These are phyloP conservation scores for Ceratocystis smalleyi DNA, from an alignment of 2,329 filamentous ascomycete genomes.

Conservation along the genomic window DNA sequence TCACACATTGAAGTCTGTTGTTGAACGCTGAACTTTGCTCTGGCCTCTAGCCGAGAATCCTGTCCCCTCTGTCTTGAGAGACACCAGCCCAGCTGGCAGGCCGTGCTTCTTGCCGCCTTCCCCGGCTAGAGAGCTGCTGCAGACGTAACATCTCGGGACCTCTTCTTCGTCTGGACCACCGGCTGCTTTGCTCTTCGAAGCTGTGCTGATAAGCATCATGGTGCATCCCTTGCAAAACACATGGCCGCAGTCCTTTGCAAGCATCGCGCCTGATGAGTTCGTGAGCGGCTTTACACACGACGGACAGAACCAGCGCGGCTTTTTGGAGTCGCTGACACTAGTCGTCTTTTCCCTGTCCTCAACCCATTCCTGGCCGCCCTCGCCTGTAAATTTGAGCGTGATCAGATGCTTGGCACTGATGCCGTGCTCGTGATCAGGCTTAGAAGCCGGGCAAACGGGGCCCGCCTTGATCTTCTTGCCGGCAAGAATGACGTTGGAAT, in stretches of 20 bases:
- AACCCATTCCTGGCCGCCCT: conserved; percentile 30
- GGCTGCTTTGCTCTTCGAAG: conserved; percentile 24
- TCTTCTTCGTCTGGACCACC: conserved; percentile 34
- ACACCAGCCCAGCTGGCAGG: conserved; percentile 52
- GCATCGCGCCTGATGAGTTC: conserved; percentile 67
- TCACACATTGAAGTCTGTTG: conserved; percentile 70
- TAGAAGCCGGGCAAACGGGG: conserved; percentile 64
- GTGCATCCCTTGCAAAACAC: conserved; percentile 58
- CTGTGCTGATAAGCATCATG: conserved; percentile 47
- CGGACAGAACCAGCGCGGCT: conserved; percentile 46
- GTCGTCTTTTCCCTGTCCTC: not conserved
- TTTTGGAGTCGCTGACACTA: conserved; percentile 23
- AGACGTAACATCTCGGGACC: conserved; percentile 59
- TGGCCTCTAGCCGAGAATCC: conserved; percentile 81
- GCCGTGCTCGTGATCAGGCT: conserved; percentile 48
- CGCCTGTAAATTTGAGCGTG: conserved; percentile 60
- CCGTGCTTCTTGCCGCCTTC: conserved; percentile 27
- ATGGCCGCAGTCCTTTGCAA: conserved; percentile 81
- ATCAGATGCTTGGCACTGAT: conserved; percentile 69
- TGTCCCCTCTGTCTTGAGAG: conserved; percentile 73
- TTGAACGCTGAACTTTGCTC: conserved; percentile 63
- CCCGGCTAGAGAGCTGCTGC: conserved; percentile 54
- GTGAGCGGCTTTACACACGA: conserved; percentile 69
- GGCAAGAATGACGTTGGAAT: conserved; percentile 35
- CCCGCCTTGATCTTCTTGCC: conserved; percentile 48